These are phyloP conservation scores for Phialophora tarda DNA, from an alignment of 2,329 filamentous ascomycete genomes.

Conservation along the genomic window DNA sequence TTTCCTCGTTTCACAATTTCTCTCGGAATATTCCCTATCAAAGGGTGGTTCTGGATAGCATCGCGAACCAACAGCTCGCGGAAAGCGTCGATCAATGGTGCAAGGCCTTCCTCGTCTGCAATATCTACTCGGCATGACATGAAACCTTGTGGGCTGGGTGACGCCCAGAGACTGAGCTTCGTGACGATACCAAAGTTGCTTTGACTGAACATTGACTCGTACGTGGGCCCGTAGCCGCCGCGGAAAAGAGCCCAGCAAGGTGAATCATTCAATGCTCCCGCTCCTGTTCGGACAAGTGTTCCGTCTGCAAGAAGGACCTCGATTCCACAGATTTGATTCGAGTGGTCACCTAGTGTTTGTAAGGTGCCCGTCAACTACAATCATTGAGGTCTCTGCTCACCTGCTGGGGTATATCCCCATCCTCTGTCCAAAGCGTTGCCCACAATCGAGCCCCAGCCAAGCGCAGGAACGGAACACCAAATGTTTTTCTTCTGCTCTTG, in stretches of 20 bases:
- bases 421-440: not conserved
- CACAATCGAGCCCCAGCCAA: constrained; percentile 55
- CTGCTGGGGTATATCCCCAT: no score
- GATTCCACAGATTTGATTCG: constrained; percentile 48
- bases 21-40: not conserved
- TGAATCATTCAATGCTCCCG: constrained; percentile 41
- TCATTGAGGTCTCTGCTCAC: no score
- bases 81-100: not conserved
- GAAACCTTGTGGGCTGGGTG: constrained; percentile 37
- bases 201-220: constrained; percentile 33
- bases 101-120: constrained; percentile 17
- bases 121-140: constrained; percentile 45
- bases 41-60: not conserved
- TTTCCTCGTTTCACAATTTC: not conserved
- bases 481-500: constrained; percentile 47
- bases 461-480: constrained; percentile 56
- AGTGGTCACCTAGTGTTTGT: no score
- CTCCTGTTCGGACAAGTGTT: constrained; percentile 48
- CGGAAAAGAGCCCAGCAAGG: not conserved
- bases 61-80: not conserved
- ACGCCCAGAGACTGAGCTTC: constrained; percentile 33
- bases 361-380: no score
- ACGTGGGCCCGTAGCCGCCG: constrained; percentile 11
- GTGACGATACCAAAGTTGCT: constrained; percentile 36
- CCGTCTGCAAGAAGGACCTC: constrained; percentile 51